Evolutionary conservation across 768 basidiomycete species (phyloP).

Genomic region (Auriculariales sp.): DNA sequence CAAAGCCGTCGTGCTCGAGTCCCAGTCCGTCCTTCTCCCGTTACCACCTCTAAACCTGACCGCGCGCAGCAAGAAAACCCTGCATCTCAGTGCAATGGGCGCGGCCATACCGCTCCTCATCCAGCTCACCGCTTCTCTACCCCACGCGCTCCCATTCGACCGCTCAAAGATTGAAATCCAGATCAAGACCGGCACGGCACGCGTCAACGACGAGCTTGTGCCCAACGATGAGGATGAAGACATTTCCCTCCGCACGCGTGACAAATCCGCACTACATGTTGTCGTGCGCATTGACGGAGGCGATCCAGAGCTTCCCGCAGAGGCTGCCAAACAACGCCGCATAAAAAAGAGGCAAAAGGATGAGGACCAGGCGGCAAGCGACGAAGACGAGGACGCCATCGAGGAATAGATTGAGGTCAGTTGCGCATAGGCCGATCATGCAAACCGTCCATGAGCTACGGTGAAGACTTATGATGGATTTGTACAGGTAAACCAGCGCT

Average conservation of each 20-base stretch:
- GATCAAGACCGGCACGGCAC: slow-evolving; percentile 52
- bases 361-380: not conserved
- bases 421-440: too few species aligned
- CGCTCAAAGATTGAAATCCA: slow-evolving; percentile 46
- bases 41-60: not conserved
- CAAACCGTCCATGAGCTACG: too few species aligned
- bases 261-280: slow-evolving; percentile 54
- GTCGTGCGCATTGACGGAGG: slow-evolving; percentile 48
- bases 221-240: slow-evolving; percentile 62
- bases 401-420: not conserved
- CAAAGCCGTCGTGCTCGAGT: slow-evolving; percentile 52
- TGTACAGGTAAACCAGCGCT: too few species aligned
- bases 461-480: too few species aligned
- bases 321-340: not conserved
- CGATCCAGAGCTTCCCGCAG: slow-evolving; percentile 10
- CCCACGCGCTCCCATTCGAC: slow-evolving; percentile 54
- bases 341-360: not conserved
- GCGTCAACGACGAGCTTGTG: slow-evolving; percentile 65
- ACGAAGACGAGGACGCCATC: not conserved
- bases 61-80: slow-evolving; percentile 45
- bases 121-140: slow-evolving; percentile 54
- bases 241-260: slow-evolving; percentile 42
- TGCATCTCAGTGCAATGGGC: slow-evolving; percentile 72
- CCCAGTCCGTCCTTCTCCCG: slow-evolving; percentile 36
- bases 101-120: slow-evolving; percentile 78